These are phyloP conservation scores for Astraeus odoratus DNA, from an alignment of 768 basidiomycete genomes.

Conservation along the genomic window DNA sequence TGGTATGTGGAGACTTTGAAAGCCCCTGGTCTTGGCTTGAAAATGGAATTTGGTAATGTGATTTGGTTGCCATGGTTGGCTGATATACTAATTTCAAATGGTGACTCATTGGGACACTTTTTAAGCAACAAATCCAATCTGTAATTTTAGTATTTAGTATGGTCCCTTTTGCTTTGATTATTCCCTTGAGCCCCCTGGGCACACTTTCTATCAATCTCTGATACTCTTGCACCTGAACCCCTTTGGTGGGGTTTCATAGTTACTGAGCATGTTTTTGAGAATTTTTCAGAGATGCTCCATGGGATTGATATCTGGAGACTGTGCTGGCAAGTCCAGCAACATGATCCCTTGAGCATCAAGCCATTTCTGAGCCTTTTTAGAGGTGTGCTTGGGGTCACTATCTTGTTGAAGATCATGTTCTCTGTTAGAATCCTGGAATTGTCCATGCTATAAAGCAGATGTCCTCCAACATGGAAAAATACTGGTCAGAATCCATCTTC, in stretches of 20 bases:
- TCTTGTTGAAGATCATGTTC: too few relatives aligned
- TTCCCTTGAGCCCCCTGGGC: constrained; percentile 7
- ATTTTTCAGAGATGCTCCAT: constrained; percentile 11
- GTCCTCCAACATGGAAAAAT: constrained; percentile 9
- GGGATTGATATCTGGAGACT: constrained; percentile 12
- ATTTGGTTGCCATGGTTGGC: too few relatives aligned
- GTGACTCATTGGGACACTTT: too few relatives aligned
- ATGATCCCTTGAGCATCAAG: constrained; percentile 8
- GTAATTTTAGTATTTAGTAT: too few relatives aligned
- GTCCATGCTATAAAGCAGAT: constrained; percentile 8
- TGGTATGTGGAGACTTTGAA: too few relatives aligned
- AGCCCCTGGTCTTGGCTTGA: too few relatives aligned
- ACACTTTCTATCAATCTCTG: constrained; percentile 11
- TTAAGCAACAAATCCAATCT: too few relatives aligned
- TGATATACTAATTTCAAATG: too few relatives aligned
- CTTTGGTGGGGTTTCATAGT: constrained; percentile 5
- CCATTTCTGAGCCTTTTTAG: constrained; percentile 8
- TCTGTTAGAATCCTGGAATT: too few relatives aligned
- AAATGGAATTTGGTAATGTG: too few relatives aligned
- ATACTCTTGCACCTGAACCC: constrained; percentile 3
- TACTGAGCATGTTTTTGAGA: constrained; percentile 6
- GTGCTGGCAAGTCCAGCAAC: constrained; percentile 11
- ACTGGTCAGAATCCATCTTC: constrained; percentile 12
- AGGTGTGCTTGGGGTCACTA: too few relatives aligned
- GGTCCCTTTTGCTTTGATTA: not conserved